Evolutionary conservation across 441 rosid genomes (phyloP).

Genomic region (Capsella rubella): DNA sequence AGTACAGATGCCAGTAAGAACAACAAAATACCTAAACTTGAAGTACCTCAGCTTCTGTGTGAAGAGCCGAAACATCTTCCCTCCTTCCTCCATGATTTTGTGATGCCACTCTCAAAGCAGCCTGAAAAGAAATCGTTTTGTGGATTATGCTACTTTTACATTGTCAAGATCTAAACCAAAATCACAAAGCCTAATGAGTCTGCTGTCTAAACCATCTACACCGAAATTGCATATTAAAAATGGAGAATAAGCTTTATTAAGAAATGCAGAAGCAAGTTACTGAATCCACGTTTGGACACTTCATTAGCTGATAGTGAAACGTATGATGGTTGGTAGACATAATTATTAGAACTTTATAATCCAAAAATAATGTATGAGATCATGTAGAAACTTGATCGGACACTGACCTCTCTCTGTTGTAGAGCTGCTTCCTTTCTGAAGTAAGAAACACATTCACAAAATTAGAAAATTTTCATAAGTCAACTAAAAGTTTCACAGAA

Average conservation of each 20-base stretch:
- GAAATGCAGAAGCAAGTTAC: slow-evolving; percentile 14
- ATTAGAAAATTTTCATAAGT: slow-evolving; percentile 32
- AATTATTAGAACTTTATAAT: not conserved
- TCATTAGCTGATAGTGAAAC: not conserved
- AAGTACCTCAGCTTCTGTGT: slow-evolving; percentile 80
- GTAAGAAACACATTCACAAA: slow-evolving; percentile 36
- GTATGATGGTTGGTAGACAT: not conserved
- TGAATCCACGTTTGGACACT: slow-evolving; percentile 15
- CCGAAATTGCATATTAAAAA: slow-evolving; percentile 5
- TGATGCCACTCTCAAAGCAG: slow-evolving; percentile 69
- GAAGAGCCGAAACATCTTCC: slow-evolving; percentile 66
- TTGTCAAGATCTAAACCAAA: slow-evolving; percentile 21
- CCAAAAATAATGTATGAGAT: not conserved
- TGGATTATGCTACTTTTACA: slow-evolving; percentile 17
- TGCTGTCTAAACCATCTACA: slow-evolving; percentile 20
- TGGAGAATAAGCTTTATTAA: slow-evolving; percentile 9
- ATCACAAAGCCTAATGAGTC: slow-evolving; percentile 7
- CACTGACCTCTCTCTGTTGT: slow-evolving; percentile 86
- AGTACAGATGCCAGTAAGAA: slow-evolving; percentile 17
- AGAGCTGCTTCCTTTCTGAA: slow-evolving; percentile 90
- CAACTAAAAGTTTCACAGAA: slow-evolving; percentile 21
- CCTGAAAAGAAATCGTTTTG: slow-evolving; percentile 51
- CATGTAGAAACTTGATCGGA: slow-evolving; percentile 11
- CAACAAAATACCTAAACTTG: slow-evolving; percentile 34
- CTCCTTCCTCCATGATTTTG: slow-evolving; percentile 57